A percentile compares a stretch with the other conserved stretches of the same genome.
Conservation (phyloP, 2,329 filamentous ascomycete species). For the Aureobasidium leucospermi region DNA sequence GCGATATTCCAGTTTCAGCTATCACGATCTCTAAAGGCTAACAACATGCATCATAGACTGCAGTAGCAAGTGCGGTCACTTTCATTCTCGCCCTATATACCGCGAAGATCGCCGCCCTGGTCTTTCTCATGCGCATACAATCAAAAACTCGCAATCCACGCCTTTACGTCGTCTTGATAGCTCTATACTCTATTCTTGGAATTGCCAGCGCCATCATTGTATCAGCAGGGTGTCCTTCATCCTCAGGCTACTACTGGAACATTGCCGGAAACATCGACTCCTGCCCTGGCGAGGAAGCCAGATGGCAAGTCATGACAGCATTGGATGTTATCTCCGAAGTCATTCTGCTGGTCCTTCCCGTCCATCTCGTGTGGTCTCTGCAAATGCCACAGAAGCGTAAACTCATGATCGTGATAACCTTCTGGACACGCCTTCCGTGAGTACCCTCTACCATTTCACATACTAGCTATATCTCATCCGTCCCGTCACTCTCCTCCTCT, state of each 20-base stretch:
- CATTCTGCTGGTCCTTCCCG: slow-evolving; percentile 25
- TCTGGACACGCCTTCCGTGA: slow-evolving; percentile 31
- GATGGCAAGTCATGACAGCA: slow-evolving; percentile 33
- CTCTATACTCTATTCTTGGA: slow-evolving; percentile 20
- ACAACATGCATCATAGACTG: slow-evolving; percentile 16
- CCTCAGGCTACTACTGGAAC: slow-evolving; percentile 23
- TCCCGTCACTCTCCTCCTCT: not conserved
- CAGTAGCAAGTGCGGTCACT: slow-evolving; percentile 23
- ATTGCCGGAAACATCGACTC: slow-evolving; percentile 17
- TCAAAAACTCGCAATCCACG: not conserved
- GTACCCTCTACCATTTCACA: slow-evolving; percentile 7
- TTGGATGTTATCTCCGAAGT: slow-evolving; percentile 33
- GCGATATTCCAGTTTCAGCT: no score
- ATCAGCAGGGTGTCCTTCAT: slow-evolving; percentile 21
- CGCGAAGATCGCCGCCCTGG: slow-evolving; percentile 27
- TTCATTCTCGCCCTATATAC: slow-evolving; percentile 25
- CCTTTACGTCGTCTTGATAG: slow-evolving; percentile 20
- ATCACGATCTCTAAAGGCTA: no score
- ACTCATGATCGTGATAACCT: slow-evolving; percentile 29
- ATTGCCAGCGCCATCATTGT: slow-evolving; percentile 25
- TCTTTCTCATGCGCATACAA: slow-evolving; percentile 25
- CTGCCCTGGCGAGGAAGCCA: slow-evolving; percentile 24
- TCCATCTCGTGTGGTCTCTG: slow-evolving; percentile 31
- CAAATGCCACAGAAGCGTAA: slow-evolving; percentile 31
- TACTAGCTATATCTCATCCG: not conserved